A percentile compares a stretch with the other conserved stretches of the same genome.
Evolutionary conservation across 768 basidiomycete species (phyloP).

Genomic region (Tylopilus subfusipes): DNA sequence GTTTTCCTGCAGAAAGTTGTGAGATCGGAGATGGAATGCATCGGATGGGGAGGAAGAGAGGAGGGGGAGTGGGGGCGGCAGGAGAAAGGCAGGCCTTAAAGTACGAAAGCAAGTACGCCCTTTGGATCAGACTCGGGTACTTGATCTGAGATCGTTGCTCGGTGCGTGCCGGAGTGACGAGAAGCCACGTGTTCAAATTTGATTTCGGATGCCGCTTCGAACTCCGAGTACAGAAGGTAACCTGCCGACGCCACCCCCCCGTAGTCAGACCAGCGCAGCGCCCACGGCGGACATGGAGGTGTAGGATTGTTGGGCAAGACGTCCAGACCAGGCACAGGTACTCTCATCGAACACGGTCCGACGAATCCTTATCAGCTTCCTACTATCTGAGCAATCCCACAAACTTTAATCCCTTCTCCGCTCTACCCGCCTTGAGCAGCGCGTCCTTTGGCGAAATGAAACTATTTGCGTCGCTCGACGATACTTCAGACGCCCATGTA

Average conservation of each 20-base stretch:
- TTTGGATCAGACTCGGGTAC: slow-evolving; percentile 11
- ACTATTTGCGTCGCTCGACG: slow-evolving; percentile 10
- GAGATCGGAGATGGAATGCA: slow-evolving; percentile 87
- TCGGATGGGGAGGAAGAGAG: slow-evolving; percentile 15
- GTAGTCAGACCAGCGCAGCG: neutral
- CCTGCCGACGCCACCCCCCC: slow-evolving; percentile 18
- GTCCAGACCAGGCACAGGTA: neutral
- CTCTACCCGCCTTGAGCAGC: slow-evolving; percentile 19
- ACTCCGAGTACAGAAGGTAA: slow-evolving; percentile 9
- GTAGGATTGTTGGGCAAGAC: neutral
- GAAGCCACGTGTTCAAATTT: slow-evolving; percentile 19
- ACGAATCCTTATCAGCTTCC: slow-evolving; percentile 18
- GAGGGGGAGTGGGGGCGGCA: slow-evolving; percentile 7
- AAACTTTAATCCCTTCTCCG: slow-evolving; percentile 26
- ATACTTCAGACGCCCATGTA: slow-evolving; percentile 21
- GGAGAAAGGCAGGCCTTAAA: slow-evolving; percentile 18
- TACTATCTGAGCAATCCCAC: slow-evolving; percentile 23
- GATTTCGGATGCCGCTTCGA: slow-evolving; percentile 12
- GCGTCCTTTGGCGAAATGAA: slow-evolving; percentile 26
- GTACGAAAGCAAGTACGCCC: slow-evolving; percentile 10
- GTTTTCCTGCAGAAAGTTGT: slow-evolving; percentile 84
- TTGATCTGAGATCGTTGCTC: slow-evolving; percentile 30
- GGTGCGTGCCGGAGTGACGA: slow-evolving; percentile 23
- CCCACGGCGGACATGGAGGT: neutral
- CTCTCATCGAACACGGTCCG: neutral